These are phyloP conservation scores for Clavispora vitiphila DNA, from an alignment of 805 yeast species.

Conservation along the genomic window DNA sequence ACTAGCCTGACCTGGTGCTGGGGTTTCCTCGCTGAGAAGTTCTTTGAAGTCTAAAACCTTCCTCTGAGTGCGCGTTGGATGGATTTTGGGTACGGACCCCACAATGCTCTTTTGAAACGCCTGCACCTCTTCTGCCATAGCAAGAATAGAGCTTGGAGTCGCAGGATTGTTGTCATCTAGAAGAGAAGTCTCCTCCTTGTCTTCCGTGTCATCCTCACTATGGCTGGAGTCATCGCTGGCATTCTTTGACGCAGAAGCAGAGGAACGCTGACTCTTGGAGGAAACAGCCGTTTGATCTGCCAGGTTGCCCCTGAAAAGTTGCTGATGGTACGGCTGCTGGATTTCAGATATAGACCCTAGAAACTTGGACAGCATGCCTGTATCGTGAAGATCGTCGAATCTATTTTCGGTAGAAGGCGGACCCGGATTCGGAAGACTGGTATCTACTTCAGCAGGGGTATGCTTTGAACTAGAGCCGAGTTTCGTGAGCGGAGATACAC, in stretches of 20 bases:
- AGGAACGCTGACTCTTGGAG: background rate
- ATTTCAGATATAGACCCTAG: background rate
- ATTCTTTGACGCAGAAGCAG: constrained; percentile 7
- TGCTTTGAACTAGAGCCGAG: constrained; percentile 1
- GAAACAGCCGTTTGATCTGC: background rate
- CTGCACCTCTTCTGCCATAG: constrained; percentile 6
- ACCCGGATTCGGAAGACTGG: background rate
- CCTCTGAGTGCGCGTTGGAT: constrained; percentile 29
- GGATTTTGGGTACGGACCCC: background rate
- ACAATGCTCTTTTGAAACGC: background rate
- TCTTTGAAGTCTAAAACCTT: constrained; percentile 32
- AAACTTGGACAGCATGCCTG: background rate
- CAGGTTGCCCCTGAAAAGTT: background rate
- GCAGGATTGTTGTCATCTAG: background rate
- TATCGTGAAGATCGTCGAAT: constrained; percentile 2
- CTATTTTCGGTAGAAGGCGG: constrained; percentile 3
- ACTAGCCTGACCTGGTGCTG: background rate
- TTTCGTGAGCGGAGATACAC: constrained; percentile 12
- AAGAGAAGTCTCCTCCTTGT: constrained; percentile 1
- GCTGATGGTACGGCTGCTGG: background rate
- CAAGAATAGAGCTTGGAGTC: constrained; percentile 4
- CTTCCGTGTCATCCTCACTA: constrained; percentile 10
- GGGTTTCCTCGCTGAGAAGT: constrained; percentile 10
- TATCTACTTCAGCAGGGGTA: background rate
- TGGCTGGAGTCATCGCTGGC: constrained; percentile 23